Evolutionary conservation across 371 early-diverging fungal species (phyloP), one percentile per base, ranked within the genome.

Genomic region (Blakeslea trispora): DNA sequence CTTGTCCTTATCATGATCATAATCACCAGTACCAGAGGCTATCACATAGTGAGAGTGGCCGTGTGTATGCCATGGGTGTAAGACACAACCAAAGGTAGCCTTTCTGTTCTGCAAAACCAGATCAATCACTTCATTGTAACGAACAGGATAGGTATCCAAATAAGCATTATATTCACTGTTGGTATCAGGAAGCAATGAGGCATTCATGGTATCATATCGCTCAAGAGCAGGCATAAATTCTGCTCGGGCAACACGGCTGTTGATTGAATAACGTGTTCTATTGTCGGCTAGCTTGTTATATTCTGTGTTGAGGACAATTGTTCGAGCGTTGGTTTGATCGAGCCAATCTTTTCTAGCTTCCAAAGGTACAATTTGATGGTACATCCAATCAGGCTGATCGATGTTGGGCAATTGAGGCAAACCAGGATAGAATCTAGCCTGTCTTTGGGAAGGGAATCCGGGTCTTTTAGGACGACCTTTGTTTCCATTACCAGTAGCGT

Each of bases 41-140:
- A 76, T 66, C 23, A 67, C 21, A 53, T 69, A 73, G 39, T 77
- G 77, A 3, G 74, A 71, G 19, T 77, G 77, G 11, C 77, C 77
- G 53, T 73, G 77, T 15, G 77, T 76, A 37, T 76, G 77, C 77
- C 77, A 73, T 13, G 77, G 74, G 50, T 77, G 77, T 9, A 71
- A 17, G 6, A 73, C 23, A 35, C 74, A 77, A 17, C 69, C 65
- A 8, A 62, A 57, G 37, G 44, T 11, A 1, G 42, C 53, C 28
- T 59, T 71, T 32, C 28, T 61, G 19, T 61, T 66, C 37, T 77
- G 77, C 18, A 73, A 61, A 2, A 77, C 77, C 15, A 77, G 47
- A 64, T 77, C 77, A 3, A 77, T 45, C 0, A 61, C 61, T 41
- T 77, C 68, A 6, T 66, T 63, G 18, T 59, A 45, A 0, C 37